A percentile compares a stretch with the other conserved stretches of the same genome.
These are phyloP conservation scores for Huntiella bhutanensis DNA, from an alignment of 2,329 filamentous ascomycete genomes.

Conservation along the genomic window DNA sequence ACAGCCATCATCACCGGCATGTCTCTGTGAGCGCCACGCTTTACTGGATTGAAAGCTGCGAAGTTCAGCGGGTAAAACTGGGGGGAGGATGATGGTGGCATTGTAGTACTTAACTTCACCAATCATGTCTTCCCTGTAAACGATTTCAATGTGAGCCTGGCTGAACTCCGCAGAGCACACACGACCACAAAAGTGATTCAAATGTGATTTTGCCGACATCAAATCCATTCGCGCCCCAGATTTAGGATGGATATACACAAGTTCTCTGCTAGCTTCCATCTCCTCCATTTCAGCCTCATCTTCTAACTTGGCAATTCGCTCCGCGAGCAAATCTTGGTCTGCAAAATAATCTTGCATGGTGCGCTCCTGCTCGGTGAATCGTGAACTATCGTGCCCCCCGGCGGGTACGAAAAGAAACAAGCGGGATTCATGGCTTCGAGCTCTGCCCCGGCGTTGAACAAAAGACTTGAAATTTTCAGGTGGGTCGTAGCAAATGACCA, in stretches of 20 bases:
- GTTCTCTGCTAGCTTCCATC: slow-evolving; percentile 14
- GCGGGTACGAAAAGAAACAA: slow-evolving; percentile 27
- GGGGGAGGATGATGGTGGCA: slow-evolving; percentile 52
- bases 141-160: slow-evolving; percentile 50
- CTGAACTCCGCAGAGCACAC: slow-evolving; percentile 40
- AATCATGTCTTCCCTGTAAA: slow-evolving; percentile 24
- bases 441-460: slow-evolving; percentile 37
- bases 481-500: slow-evolving; percentile 38
- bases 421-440: slow-evolving; percentile 30
- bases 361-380: slow-evolving; percentile 46
- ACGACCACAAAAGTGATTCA: slow-evolving; percentile 62
- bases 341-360: slow-evolving; percentile 55
- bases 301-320: slow-evolving; percentile 29
- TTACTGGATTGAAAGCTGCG: slow-evolving; percentile 28
- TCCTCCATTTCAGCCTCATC: slow-evolving; percentile 15
- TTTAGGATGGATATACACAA: slow-evolving; percentile 20
- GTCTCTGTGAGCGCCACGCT: slow-evolving; percentile 52
- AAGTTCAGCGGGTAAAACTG: slow-evolving; percentile 38
- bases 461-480: slow-evolving; percentile 34
- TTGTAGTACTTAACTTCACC: slow-evolving; percentile 17
- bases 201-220: slow-evolving; percentile 53
- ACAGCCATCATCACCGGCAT: slow-evolving; percentile 62
- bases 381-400: not conserved
- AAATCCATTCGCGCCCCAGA: slow-evolving; percentile 49
- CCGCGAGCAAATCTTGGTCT: slow-evolving; percentile 36